Conservation (phyloP, 306 rosid species). For the cucumber (Cucumis sativus) region DNA sequence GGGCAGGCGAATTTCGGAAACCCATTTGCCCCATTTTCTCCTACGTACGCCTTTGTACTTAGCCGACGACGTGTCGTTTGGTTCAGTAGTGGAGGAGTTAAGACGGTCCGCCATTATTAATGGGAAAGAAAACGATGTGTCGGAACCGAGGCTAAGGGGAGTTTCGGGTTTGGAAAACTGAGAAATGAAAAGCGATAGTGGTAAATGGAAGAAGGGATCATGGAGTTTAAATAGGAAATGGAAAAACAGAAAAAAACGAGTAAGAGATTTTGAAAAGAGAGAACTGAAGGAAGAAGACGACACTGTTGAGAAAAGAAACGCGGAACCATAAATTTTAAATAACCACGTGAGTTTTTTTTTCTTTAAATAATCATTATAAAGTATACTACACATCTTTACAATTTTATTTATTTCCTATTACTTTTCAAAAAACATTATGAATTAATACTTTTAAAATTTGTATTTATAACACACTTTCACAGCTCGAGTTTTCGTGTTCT, state of each 20-base stretch:
- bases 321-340: not conserved
- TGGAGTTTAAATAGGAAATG: not conserved
- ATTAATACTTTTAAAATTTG: too few relatives aligned
- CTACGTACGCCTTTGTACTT: constrained; percentile 56
- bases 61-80: not conserved
- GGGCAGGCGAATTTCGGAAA: constrained; percentile 61
- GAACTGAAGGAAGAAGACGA: not conserved
- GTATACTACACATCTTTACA: too few relatives aligned
- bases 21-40: constrained; percentile 90
- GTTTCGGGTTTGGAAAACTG: not conserved
- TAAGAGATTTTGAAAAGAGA: not conserved
- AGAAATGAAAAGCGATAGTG: not conserved
- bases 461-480: too few relatives aligned
- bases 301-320: not conserved
- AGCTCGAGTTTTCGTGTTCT: too few relatives aligned
- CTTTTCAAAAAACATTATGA: too few relatives aligned
- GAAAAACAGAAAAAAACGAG: not conserved
- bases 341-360: not conserved
- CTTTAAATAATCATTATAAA: too few relatives aligned
- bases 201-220: not conserved
- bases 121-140: not conserved
- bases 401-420: too few relatives aligned
- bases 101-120: not conserved
- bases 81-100: not conserved
- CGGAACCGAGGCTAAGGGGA: not conserved